Evolutionary conservation across 164 flowering plant species (phyloP).

Genomic region (Magnolia sinica): DNA sequence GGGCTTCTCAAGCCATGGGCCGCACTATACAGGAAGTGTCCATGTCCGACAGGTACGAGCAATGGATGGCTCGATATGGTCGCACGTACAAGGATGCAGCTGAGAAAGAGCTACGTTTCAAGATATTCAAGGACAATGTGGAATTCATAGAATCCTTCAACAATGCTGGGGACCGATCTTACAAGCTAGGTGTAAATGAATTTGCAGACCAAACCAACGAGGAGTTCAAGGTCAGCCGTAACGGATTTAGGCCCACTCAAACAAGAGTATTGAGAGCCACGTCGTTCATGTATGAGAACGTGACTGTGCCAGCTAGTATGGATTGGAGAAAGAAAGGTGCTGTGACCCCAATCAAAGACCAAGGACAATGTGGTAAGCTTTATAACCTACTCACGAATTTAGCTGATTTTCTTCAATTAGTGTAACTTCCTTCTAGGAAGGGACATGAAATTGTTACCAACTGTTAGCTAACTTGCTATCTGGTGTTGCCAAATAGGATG

Average conservation of each 20-base stretch:
- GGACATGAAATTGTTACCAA: no score
- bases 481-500: neutral
- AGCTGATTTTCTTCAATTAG: no score
- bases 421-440: no score
- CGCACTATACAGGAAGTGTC: conserved; percentile 1
- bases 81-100: neutral
- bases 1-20: conserved; percentile 4
- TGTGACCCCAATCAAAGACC: conserved; percentile 10
- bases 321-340: conserved; percentile 41
- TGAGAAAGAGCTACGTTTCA: neutral
- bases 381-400: no score
- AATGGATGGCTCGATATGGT: conserved; percentile 21
- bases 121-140: neutral
- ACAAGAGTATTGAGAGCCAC: neutral
- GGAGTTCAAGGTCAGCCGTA: conserved; percentile 22
- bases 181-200: conserved; percentile 23
- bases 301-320: conserved; percentile 11
- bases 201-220: conserved; percentile 34
- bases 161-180: neutral
- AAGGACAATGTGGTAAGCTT: no score
- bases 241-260: conserved; percentile 8
- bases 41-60: conserved; percentile 27
- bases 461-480: neutral
- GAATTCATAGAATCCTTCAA: neutral
- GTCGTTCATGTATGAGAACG: conserved; percentile 7